Percentiles rank a stretch among this genome's conserved stretches.
These are phyloP conservation scores for Emergomyces pasteurianus DNA, from an alignment of 2,329 filamentous ascomycete genomes.

Conservation along the genomic window DNA sequence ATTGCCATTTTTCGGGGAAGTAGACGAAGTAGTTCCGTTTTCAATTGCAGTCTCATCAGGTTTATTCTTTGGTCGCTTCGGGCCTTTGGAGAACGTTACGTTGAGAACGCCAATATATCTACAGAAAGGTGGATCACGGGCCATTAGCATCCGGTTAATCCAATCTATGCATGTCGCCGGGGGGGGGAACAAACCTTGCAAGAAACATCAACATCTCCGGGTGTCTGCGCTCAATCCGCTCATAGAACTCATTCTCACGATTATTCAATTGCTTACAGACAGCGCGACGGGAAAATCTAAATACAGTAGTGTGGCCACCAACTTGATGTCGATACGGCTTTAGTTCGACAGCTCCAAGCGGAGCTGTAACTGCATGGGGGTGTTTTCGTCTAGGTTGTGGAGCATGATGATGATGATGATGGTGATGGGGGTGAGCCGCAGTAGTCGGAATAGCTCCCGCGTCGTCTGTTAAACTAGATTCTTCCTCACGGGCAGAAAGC, in stretches of 20 bases:
- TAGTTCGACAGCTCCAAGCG: conserved; percentile 82
- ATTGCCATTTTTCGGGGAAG: not conserved
- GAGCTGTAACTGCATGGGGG: conserved; percentile 26
- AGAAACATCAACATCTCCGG: conserved; percentile 82
- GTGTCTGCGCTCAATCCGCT: conserved; percentile 84
- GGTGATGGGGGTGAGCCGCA: conserved; percentile 28
- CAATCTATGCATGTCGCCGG: not conserved
- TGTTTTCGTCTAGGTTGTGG: conserved; percentile 20
- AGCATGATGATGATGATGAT: conserved; percentile 22
- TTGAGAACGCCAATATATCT: conserved; percentile 97
- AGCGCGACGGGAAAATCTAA: conserved; percentile 86
- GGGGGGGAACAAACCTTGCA: conserved; percentile 53
- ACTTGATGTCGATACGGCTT: conserved; percentile 98
- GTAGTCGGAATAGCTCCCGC: conserved; percentile 38
- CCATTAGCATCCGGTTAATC: not conserved
- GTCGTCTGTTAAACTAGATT: conserved; percentile 45
- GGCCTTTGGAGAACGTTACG: conserved; percentile 81
- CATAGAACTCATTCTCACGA: conserved; percentile 96
- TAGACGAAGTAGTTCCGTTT: not conserved
- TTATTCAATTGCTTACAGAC: conserved; percentile 99
- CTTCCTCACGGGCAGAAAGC: conserved; percentile 36
- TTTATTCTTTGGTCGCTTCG: conserved; percentile 45
- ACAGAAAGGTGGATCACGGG: conserved; percentile 6
- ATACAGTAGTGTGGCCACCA: conserved; percentile 89
- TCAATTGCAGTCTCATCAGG: conserved; percentile 18